A percentile compares a stretch with the other conserved stretches of the same genome.
These are phyloP conservation scores for Fraxinus baroniana DNA, from an alignment of 305 asterid genomes.

Conservation along the genomic window DNA sequence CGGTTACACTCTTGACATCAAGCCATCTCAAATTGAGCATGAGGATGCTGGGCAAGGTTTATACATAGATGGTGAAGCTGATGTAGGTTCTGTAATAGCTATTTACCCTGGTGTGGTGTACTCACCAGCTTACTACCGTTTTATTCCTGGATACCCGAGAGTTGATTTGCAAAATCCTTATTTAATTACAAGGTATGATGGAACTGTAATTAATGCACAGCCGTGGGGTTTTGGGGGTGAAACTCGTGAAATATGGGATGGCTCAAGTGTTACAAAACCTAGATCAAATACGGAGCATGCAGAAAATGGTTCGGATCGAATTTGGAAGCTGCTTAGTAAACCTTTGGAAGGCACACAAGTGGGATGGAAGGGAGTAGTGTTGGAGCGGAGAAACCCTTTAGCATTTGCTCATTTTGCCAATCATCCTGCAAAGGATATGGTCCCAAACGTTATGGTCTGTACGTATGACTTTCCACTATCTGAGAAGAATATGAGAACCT, in stretches of 20 bases:
- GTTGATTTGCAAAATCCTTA: constrained; percentile 76
- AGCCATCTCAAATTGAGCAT: constrained; percentile 75
- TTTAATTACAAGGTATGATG: constrained; percentile 84
- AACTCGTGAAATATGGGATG: constrained; percentile 65
- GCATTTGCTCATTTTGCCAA: constrained; percentile 89
- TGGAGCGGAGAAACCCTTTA: constrained; percentile 84
- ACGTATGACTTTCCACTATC: constrained; percentile 73
- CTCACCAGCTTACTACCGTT: constrained; percentile 74
- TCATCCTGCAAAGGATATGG: constrained; percentile 65
- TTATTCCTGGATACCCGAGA: constrained; percentile 87
- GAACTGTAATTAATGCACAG: constrained; percentile 76
- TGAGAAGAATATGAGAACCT: constrained; percentile 63
- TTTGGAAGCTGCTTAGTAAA: constrained; percentile 78
- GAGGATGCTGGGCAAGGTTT: constrained; percentile 85
- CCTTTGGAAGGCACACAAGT: constrained; percentile 53
- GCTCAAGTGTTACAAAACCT: constrained; percentile 30
- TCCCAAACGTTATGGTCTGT: constrained; percentile 81
- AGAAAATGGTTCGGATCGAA: constrained; percentile 56
- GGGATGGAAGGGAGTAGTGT: constrained; percentile 43
- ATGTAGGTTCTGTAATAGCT: constrained; percentile 72
- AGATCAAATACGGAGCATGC: constrained; percentile 27
- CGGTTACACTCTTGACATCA: constrained; percentile 78
- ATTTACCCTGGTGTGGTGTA: constrained; percentile 83
- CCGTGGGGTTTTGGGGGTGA: constrained; percentile 94
- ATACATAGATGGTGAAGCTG: constrained; percentile 77